A percentile compares a stretch with the other conserved stretches of the same genome.
phyloP scores from a whole-genome alignment of 2,329 filamentous ascomycete species.

The Neurospora sp. region DNA sequence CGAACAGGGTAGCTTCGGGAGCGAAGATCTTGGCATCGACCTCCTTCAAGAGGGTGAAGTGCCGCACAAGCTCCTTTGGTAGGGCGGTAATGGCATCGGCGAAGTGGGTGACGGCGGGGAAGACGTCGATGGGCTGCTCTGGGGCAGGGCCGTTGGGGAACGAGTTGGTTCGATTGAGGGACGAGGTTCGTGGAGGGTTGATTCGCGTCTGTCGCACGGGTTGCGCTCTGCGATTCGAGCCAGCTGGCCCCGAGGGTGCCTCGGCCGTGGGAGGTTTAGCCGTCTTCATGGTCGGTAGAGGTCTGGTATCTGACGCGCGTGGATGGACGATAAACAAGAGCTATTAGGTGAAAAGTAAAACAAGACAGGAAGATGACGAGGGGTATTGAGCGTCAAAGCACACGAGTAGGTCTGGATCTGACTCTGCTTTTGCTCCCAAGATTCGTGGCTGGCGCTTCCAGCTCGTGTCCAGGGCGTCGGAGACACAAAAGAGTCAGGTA shows the following conservation, averaged over 20 bases:
- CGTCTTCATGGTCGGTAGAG: slow-evolving; percentile 39
- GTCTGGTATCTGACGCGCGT: background rate
- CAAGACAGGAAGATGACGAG: slow-evolving; percentile 13
- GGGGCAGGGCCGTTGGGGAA: slow-evolving; percentile 32
- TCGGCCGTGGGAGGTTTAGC: slow-evolving; percentile 32
- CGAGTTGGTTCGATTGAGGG: slow-evolving; percentile 37
- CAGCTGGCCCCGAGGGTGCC: slow-evolving; percentile 26
- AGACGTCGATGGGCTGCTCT: slow-evolving; percentile 56
- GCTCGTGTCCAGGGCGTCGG: background rate
- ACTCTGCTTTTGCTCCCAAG: background rate
- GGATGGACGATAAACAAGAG: slow-evolving; percentile 4
- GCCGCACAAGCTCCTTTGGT: slow-evolving; percentile 87
- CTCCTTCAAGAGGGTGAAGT: slow-evolving; percentile 93
- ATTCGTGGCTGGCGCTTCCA: background rate
- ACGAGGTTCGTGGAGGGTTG: slow-evolving; percentile 49
- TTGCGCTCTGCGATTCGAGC: slow-evolving; percentile 43
- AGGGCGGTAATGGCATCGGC: slow-evolving; percentile 86
- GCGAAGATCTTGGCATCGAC: slow-evolving; percentile 94
- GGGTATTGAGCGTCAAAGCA: slow-evolving; percentile 3
- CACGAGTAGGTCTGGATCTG: background rate
- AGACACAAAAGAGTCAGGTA: background rate
- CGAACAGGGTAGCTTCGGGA: slow-evolving; percentile 72
- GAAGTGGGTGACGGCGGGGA: slow-evolving; percentile 63
- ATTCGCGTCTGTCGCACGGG: slow-evolving; percentile 56
- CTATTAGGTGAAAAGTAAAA: background rate